Conservation (phyloP, 1,284 basidiomycete genomes). For the Phellopilus nigrolimitatus region DNA sequence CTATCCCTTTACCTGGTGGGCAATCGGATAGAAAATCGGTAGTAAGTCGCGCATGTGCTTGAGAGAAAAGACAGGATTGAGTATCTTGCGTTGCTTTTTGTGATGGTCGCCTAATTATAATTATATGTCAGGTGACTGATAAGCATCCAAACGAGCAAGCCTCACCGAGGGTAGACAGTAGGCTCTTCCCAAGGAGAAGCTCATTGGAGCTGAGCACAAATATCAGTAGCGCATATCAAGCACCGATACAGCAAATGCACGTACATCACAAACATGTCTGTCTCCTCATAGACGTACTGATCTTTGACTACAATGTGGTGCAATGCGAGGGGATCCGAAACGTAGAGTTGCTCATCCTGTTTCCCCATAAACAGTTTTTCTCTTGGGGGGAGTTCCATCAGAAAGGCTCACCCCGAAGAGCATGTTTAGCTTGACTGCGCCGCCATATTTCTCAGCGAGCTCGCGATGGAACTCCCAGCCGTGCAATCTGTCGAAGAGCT, state of each 20-base stretch:
- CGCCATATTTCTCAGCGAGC: constrained; percentile 21
- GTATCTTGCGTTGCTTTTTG: constrained; percentile 28
- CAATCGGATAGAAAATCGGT: constrained; percentile 28
- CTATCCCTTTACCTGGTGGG: constrained; percentile 23
- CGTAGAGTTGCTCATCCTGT: constrained; percentile 21
- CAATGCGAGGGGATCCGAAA: constrained; percentile 26
- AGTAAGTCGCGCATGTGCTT: constrained; percentile 28
- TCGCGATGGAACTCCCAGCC: constrained; percentile 21
- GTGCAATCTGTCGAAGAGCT: constrained; percentile 11
- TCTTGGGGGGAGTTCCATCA: background rate
- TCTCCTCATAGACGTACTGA: constrained; percentile 29
- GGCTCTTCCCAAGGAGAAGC: constrained; percentile 21
- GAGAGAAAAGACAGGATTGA: constrained; percentile 30
- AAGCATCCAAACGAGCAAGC: background rate
- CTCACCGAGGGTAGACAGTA: constrained; percentile 23
- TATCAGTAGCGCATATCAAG: background rate
- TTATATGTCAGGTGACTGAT: background rate
- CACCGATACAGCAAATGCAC: background rate
- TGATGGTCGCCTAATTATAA: constrained; percentile 24
- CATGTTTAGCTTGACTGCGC: constrained; percentile 18
- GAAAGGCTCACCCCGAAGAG: constrained; percentile 20
- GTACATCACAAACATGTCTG: constrained; percentile 22
- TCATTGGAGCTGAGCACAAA: constrained; percentile 11
- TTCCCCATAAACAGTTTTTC: background rate
- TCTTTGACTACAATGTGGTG: constrained; percentile 31